Conservation (phyloP, 2,329 filamentous ascomycete species). For the Chaetomium globosum region DNA sequence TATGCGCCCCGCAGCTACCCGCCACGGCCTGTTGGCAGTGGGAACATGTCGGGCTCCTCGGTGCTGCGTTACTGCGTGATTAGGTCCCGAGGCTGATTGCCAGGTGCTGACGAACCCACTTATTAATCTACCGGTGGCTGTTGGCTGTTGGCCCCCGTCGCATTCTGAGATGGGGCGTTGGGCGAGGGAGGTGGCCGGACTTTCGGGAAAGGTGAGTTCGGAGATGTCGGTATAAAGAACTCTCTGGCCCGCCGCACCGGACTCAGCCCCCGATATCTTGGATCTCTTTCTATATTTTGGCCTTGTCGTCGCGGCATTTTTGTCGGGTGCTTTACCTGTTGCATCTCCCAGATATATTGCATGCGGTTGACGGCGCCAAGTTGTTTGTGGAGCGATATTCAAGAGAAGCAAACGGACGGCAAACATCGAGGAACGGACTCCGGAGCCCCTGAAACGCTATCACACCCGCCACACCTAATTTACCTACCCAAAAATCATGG, state of each 20-base stretch:
- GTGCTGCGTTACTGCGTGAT: constrained; percentile 4
- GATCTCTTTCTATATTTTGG: not conserved
- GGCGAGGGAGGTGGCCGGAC: not conserved
- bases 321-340: not conserved
- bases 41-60: constrained; percentile 6
- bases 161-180: constrained; percentile 2
- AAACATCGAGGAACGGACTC: not conserved
- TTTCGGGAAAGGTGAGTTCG: not conserved
- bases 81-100: constrained; percentile 17
- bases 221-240: constrained; percentile 26
- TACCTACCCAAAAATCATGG: constrained; percentile 30
- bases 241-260: not conserved
- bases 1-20: not conserved
- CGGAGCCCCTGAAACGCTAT: not conserved
- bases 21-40: not conserved
- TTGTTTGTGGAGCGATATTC: not conserved
- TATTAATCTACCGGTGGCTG: constrained; percentile 15
- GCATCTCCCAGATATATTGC: not conserved
- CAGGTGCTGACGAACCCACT: constrained; percentile 29
- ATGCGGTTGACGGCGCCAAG: not conserved
- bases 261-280: not conserved
- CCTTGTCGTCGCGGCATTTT: not conserved
- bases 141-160: constrained; percentile 7
- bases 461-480: not conserved
- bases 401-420: not conserved